Conservation (phyloP, 805 yeast genomes). For the Barnettozyma pratensis region DNA sequence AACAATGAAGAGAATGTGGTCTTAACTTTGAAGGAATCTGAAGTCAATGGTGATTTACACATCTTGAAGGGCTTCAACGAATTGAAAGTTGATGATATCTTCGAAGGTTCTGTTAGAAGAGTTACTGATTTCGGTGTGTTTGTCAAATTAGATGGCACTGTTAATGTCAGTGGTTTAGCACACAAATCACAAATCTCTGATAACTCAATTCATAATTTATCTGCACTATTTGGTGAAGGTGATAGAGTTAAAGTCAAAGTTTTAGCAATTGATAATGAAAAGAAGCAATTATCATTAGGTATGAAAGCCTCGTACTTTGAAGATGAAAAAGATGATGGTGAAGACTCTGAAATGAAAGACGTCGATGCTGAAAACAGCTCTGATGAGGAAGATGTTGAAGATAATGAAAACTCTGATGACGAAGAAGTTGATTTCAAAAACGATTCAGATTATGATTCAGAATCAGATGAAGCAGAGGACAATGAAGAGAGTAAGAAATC, state of each 20-base stretch:
- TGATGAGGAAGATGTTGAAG: constrained; percentile 19
- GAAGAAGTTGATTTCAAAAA: constrained; percentile 19
- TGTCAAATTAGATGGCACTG: constrained; percentile 70
- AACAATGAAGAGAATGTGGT: constrained; percentile 60
- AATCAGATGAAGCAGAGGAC: constrained; percentile 20
- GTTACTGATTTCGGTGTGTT: constrained; percentile 91
- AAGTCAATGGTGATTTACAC: constrained; percentile 64
- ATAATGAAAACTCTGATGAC: constrained; percentile 22
- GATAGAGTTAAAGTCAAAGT: constrained; percentile 87
- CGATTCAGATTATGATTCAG: constrained; percentile 18
- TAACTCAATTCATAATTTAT: constrained; percentile 50
- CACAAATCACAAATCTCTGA: constrained; percentile 84
- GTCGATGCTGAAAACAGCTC: constrained; percentile 13
- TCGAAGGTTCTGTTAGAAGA: constrained; percentile 71
- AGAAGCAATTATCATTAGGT: constrained; percentile 79
- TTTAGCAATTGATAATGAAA: constrained; percentile 53
- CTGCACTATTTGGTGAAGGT: constrained; percentile 75
- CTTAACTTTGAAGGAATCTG: constrained; percentile 76
- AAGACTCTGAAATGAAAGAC: constrained; percentile 28
- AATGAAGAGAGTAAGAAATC: constrained; percentile 19
- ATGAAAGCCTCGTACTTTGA: constrained; percentile 90
- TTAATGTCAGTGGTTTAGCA: constrained; percentile 77
- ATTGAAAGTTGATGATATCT: constrained; percentile 61
- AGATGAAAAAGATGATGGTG: constrained; percentile 29
- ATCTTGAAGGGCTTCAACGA: constrained; percentile 60